Base-by-base conservation (phyloP, 208 protist genomes). In the Trypanosoma platydactyli region DNA sequence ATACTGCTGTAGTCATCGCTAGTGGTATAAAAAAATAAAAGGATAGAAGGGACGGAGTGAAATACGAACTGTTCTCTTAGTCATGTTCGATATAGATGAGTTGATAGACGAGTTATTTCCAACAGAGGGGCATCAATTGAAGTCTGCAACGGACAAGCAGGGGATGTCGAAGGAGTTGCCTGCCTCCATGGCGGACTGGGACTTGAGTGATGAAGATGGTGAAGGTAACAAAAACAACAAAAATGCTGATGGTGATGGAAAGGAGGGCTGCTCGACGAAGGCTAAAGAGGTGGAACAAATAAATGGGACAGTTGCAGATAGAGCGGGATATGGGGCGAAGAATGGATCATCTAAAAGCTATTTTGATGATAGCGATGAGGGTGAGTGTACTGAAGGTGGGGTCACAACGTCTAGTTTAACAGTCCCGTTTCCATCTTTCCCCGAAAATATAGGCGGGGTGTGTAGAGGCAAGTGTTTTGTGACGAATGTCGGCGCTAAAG, bases 71-170 rank as follows among this genome's bases (percentile, higher is more conserved):
- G 40, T 11, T 18, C 1, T 1, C 38, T 30, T 5, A 5, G 30
- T 48, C 16, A 83, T 83, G 78, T 64, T 53, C 1, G 76, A 77
- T 33, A 64, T 94, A 20, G 85, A 94, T 65, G 63, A 81, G 16
- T 59, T 94, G 30, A 94, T 94, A 45, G 71, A 86, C 0, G 85
- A 94, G 51, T 76, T 94, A 5, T 94, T 91, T 72, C 79, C 87
- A 12, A 77, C 65, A n/a, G 38, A 16, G 1, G 40, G 46, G 0
- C 60, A 18, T 0, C 57, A 24, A n/a, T 16, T 48, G 18, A 9
- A 40, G 11, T n/a, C 40, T 7, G 24, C 9, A 11, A 4, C 33
- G 13, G 5, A 53, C 15, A 49, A 41, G 7, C 2, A 13, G 27
- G 20, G 18, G 4, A 11, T 51, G 6, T 5, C 5, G 22, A 24